Conservation (phyloP, 2,329 filamentous ascomycete genomes). For the Hypomyces perniciosus region DNA sequence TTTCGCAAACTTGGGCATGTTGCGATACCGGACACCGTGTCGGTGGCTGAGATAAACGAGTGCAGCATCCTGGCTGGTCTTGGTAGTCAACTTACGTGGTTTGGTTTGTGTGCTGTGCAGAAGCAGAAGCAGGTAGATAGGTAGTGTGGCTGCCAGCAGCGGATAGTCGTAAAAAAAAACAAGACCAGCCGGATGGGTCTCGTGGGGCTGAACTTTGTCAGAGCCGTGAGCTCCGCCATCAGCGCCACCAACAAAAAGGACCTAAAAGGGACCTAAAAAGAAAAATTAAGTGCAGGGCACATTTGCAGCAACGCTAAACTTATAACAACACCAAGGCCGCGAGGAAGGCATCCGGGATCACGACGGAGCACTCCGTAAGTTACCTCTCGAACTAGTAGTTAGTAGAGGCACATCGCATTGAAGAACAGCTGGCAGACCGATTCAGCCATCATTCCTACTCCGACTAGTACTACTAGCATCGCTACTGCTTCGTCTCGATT, state of each 20-base stretch:
- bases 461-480: no score
- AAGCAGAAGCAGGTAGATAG: background rate
- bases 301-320: background rate
- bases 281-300: conserved; percentile 1
- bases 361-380: background rate
- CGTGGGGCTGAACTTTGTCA: conserved; percentile 3
- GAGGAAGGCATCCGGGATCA: background rate
- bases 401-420: background rate
- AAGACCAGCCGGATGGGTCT: conserved; percentile 8
- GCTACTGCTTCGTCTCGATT: no score
- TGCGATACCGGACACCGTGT: no score
- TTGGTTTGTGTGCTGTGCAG: no score
- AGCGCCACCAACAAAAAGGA: conserved; percentile 5
- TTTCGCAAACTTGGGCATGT: no score
- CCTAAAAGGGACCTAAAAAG: background rate
- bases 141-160: background rate
- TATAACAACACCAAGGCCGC: background rate
- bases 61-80: no score
- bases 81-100: no score
- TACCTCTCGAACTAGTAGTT: background rate
- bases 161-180: conserved; percentile 1
- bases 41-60: no score
- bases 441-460: no score
- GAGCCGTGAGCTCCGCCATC: conserved; percentile 1
- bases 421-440: no score